Evolutionary conservation across 2,329 filamentous ascomycete species (phyloP).

Genomic region (Dothidotthia symphoricarpi): DNA sequence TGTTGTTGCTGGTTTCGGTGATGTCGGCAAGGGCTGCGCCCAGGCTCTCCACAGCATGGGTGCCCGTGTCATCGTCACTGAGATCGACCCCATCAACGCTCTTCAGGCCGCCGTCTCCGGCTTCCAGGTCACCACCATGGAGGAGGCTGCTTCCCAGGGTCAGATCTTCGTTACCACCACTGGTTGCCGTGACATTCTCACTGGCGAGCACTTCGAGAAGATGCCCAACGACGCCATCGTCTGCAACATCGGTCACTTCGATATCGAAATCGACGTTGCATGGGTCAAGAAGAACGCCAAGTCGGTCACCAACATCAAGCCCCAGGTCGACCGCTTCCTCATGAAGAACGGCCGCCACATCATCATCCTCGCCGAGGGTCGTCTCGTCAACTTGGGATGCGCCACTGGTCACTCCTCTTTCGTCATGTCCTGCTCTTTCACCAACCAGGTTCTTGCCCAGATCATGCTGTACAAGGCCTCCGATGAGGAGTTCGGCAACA

Average conservation of each 20-base stretch:
- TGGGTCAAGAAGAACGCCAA: constrained; percentile 98
- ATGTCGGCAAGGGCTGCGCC: constrained; percentile 98
- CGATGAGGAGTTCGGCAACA: constrained; percentile 82
- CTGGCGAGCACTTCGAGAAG: constrained; percentile 84
- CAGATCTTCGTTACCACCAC: constrained; percentile 99
- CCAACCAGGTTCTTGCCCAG: constrained; percentile 99
- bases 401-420: constrained; percentile 99
- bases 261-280: constrained; percentile 99
- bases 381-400: constrained; percentile 98
- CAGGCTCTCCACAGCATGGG: constrained; percentile 96
- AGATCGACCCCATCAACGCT: constrained; percentile 99
- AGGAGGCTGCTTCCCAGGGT: constrained; percentile 81
- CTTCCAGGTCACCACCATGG: constrained; percentile 97
- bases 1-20: constrained; percentile 96
- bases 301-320: constrained; percentile 98
- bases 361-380: constrained; percentile 97
- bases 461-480: constrained; percentile 96
- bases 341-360: constrained; percentile 94
- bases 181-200: constrained; percentile 96
- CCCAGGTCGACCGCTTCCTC: constrained; percentile 96
- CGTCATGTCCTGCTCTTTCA: constrained; percentile 99
- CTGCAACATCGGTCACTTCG: constrained; percentile 99
- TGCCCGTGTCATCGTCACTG: constrained; percentile 92
- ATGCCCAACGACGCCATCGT: constrained; percentile 99
- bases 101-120: constrained; percentile 97